Percentiles rank a stretch among this genome's conserved stretches.
Evolutionary conservation across 768 basidiomycete species (phyloP).

Genomic region (Phaeotremella fagi): DNA sequence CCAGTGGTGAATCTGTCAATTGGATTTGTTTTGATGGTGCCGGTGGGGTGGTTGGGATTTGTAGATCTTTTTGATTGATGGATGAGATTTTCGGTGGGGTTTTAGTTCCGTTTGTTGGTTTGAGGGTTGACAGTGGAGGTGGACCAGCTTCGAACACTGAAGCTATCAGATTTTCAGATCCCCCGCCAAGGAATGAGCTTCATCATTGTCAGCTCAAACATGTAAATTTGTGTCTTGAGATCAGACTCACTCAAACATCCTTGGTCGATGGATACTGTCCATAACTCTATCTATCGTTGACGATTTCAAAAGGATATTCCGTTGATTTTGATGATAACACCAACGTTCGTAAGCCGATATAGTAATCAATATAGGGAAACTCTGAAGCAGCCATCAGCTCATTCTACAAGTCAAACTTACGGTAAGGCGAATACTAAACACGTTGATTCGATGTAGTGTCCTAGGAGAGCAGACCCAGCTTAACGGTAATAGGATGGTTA

Average conservation of each 20-base stretch:
- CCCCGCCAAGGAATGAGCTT: constrained; percentile 42
- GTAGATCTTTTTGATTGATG: neutral
- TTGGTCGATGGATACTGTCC: constrained; percentile 12
- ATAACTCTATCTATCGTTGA: constrained; percentile 18
- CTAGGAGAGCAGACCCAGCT: constrained; percentile 71
- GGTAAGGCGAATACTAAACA: constrained; percentile 77
- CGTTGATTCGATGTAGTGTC: constrained; percentile 74
- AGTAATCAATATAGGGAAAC: constrained; percentile 69
- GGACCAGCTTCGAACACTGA: constrained; percentile 36
- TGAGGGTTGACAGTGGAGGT: neutral
- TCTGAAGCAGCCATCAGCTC: constrained; percentile 46
- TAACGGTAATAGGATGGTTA: constrained; percentile 71
- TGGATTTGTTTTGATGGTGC: neutral
- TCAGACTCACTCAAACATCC: constrained; percentile 36
- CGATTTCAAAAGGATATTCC: constrained; percentile 13
- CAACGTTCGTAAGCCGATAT: constrained; percentile 76
- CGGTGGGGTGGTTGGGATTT: neutral
- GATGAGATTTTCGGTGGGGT: constrained; percentile 18
- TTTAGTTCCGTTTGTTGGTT: constrained; percentile 2
- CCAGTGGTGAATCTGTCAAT: constrained; percentile 24
- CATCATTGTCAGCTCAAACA: neutral
- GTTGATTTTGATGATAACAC: constrained; percentile 19
- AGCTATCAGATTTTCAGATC: constrained; percentile 33
- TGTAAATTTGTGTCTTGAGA: neutral
- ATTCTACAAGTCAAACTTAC: constrained; percentile 48